These are phyloP conservation scores for Beauveria scarabaeidicola DNA, from an alignment of 2,329 filamentous ascomycete genomes.

Conservation along the genomic window DNA sequence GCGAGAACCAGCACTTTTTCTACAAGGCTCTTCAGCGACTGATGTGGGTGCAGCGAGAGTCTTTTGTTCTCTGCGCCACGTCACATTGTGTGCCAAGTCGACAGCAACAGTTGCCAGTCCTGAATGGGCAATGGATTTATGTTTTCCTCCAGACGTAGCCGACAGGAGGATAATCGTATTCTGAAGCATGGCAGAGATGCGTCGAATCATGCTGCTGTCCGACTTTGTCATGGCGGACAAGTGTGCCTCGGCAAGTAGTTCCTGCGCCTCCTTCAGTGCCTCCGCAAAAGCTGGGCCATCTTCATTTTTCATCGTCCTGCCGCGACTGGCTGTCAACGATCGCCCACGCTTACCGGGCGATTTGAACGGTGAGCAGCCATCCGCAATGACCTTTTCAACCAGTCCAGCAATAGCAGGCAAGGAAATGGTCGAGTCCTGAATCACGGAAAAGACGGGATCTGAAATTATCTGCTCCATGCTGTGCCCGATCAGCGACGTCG, in stretches of 20 bases:
- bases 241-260: conserved; percentile 57
- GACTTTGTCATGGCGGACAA: conserved; percentile 43
- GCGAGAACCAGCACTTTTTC: conserved; percentile 18
- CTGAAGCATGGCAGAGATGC: conserved; percentile 54
- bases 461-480: conserved; percentile 64
- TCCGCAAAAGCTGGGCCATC: conserved; percentile 41
- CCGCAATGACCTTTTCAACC: conserved; percentile 30
- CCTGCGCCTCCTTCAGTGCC: conserved; percentile 56
- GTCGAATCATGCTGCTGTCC: conserved; percentile 53
- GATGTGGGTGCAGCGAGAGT: conserved; percentile 25
- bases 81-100: conserved; percentile 62
- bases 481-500: conserved; percentile 58
- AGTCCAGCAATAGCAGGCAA: conserved; percentile 58
- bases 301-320: conserved; percentile 24
- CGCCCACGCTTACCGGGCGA: conserved; percentile 27
- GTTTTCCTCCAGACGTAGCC: conserved; percentile 43
- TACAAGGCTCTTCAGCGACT: conserved; percentile 19
- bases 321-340: conserved; percentile 14
- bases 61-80: conserved; percentile 56
- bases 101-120: conserved; percentile 54
- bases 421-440: conserved; percentile 88
- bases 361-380: conserved; percentile 28
- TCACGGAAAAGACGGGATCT: conserved; percentile 78
- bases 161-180: conserved; percentile 58
- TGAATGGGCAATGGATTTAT: conserved; percentile 39